These are phyloP conservation scores for Taiozyma sp. DNA, from an alignment of 1,139 yeast genomes.

Conservation along the genomic window DNA sequence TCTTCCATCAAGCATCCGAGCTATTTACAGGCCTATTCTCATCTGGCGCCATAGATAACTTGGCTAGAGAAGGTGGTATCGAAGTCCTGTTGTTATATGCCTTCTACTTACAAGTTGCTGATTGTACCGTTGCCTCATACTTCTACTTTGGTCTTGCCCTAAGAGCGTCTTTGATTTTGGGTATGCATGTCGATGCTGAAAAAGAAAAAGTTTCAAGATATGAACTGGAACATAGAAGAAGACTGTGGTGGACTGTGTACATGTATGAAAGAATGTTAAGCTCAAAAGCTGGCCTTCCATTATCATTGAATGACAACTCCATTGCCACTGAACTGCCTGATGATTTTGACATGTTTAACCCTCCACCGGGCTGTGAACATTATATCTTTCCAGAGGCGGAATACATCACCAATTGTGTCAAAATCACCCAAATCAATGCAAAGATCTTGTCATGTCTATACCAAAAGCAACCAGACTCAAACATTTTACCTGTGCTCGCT, in stretches of 20 bases:
- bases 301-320: constrained; percentile 74
- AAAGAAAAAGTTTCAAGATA: constrained; percentile 56
- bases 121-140: constrained; percentile 78
- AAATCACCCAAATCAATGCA: constrained; percentile 78
- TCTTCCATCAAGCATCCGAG: constrained; percentile 72
- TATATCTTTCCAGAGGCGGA: constrained; percentile 81
- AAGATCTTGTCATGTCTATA: constrained; percentile 66
- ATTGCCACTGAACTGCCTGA: constrained; percentile 73
- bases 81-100: constrained; percentile 76
- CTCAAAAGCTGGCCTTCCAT: constrained; percentile 80
- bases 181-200: constrained; percentile 83
- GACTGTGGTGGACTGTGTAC: constrained; percentile 91
- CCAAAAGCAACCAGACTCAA: constrained; percentile 71
- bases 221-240: constrained; percentile 74
- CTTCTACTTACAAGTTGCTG: constrained; percentile 80
- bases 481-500: constrained; percentile 70
- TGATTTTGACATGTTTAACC: constrained; percentile 59
- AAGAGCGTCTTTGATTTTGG: constrained; percentile 68
- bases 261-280: constrained; percentile 86
- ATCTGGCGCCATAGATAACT: constrained; percentile 73
- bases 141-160: constrained; percentile 78
- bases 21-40: constrained; percentile 72
- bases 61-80: constrained; percentile 77
- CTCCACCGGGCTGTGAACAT: constrained; percentile 54
- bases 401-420: constrained; percentile 73